Conservation (phyloP, 129 eudicot species). For the Deinandra increscens region DNA sequence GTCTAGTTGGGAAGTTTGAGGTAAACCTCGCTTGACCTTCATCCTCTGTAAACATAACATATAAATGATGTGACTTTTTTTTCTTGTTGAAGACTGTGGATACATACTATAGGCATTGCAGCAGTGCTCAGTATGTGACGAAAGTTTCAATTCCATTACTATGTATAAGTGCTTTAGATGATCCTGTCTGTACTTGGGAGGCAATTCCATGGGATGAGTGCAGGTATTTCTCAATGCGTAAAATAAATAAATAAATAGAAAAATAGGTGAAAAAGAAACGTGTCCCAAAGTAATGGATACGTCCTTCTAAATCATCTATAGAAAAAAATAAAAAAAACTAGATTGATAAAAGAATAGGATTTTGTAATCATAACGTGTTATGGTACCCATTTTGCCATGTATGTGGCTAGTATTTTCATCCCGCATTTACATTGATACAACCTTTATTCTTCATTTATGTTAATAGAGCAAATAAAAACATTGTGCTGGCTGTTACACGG, state of each 20-base stretch:
- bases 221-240: slow-evolving; percentile 43
- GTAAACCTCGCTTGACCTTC: slow-evolving; percentile 29
- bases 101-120: slow-evolving; percentile 79
- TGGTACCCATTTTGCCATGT: not conserved
- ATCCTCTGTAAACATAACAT: not conserved
- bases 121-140: slow-evolving; percentile 70
- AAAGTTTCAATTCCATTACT: slow-evolving; percentile 75
- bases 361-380: not conserved
- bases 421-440: not conserved
- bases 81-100: slow-evolving; percentile 77
- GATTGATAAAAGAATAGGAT: not conserved
- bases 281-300: not conserved
- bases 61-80: slow-evolving; percentile 5
- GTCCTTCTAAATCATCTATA: not conserved
- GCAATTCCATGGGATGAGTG: slow-evolving; percentile 99
- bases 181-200: slow-evolving; percentile 88
- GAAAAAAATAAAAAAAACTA: not conserved
- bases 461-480: slow-evolving; percentile 73
- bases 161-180: slow-evolving; percentile 90
- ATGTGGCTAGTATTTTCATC: not conserved
- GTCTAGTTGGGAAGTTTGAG: slow-evolving; percentile 84
- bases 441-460: slow-evolving; percentile 7
- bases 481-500: slow-evolving; percentile 72
- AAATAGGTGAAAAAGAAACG: not conserved
- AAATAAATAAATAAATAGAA: not conserved